Conservation (phyloP, 352 stramenopile species). For the Phytophthora nicotianae region DNA sequence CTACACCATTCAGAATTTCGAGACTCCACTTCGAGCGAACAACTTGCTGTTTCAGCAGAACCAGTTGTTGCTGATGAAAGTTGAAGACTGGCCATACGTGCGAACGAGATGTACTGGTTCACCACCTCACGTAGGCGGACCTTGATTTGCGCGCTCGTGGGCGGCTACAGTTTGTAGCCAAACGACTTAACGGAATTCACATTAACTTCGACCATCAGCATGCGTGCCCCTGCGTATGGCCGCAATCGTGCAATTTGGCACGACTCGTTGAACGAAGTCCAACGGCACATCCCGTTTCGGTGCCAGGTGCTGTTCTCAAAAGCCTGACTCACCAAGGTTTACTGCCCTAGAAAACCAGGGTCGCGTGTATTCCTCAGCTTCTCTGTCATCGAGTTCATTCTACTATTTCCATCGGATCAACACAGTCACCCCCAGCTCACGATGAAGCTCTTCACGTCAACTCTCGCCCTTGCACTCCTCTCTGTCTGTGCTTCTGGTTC, state of each 20-base stretch:
- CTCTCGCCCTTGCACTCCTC: conserved; percentile 6
- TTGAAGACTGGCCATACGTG: conserved; percentile 1
- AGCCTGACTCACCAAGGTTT: conserved; percentile 11
- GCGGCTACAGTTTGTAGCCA: not conserved
- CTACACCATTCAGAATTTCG: not conserved
- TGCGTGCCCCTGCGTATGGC: not conserved
- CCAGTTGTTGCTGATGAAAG: conserved; percentile 1
- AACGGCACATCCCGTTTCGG: conserved; percentile 18
- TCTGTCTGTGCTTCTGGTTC: conserved; percentile 1
- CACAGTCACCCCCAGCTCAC: conserved; percentile 4
- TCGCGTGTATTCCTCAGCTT: not conserved
- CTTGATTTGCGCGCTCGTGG: conserved; percentile 7
- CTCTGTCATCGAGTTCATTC: conserved; percentile 1
- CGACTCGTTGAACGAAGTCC: conserved; percentile 1
- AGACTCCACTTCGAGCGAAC: not conserved
- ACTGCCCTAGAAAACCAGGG: not conserved
- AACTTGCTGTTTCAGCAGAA: not conserved
- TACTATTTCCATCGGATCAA: not conserved
- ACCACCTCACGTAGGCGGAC: conserved; percentile 10
- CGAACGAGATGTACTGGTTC: conserved; percentile 11
- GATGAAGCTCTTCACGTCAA: conserved; percentile 30
- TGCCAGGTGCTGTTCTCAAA: conserved; percentile 5
- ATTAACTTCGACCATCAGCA: not conserved
- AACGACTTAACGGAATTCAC: not conserved
- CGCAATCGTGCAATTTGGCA: not conserved